Conservation (phyloP, 2,329 filamentous ascomycete genomes). For the Penicillium rolfsii region DNA sequence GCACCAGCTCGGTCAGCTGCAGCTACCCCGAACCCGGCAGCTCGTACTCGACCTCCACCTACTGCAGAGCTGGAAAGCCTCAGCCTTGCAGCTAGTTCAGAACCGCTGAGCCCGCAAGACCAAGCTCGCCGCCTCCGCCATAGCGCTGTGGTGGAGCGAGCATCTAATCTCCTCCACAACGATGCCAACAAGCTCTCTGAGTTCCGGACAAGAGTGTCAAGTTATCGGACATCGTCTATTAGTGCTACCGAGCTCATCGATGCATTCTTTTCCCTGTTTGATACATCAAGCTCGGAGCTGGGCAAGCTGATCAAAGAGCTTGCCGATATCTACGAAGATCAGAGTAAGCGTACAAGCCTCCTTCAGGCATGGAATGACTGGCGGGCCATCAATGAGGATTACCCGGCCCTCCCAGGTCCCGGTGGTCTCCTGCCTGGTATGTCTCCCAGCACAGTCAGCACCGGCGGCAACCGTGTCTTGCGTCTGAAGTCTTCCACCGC, state of each 20-base stretch:
- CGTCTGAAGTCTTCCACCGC: conserved; percentile 71
- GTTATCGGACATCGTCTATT: conserved; percentile 71
- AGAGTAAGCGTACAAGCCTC: conserved; percentile 70
- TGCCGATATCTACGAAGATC: conserved; percentile 88
- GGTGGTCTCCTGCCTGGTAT: conserved; percentile 66
- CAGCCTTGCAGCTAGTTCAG: conserved; percentile 48
- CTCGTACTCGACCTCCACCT: conserved; percentile 34
- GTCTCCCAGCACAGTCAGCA: conserved; percentile 49
- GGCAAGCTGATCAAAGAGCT: conserved; percentile 90
- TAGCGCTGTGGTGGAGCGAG: conserved; percentile 81
- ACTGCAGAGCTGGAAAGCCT: conserved; percentile 55
- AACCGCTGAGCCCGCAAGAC: conserved; percentile 69
- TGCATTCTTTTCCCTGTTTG: conserved; percentile 83
- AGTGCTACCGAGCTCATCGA: conserved; percentile 79
- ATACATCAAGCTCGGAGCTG: conserved; percentile 76
- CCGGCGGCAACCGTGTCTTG: conserved; percentile 63
- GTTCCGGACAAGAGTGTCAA: conserved; percentile 79
- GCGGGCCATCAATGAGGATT: conserved; percentile 95
- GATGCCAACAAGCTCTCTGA: conserved; percentile 72
- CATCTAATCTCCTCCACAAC: conserved; percentile 76
- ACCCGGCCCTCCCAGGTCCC: conserved; percentile 80
- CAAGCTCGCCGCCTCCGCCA: conserved; percentile 80
- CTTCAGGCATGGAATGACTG: conserved; percentile 91
- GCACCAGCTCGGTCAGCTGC: conserved; percentile 46
- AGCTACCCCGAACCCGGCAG: conserved; percentile 32